phyloP scores from a whole-genome alignment of 257 asterid species.

The Solanum pinnatisectum region DNA sequence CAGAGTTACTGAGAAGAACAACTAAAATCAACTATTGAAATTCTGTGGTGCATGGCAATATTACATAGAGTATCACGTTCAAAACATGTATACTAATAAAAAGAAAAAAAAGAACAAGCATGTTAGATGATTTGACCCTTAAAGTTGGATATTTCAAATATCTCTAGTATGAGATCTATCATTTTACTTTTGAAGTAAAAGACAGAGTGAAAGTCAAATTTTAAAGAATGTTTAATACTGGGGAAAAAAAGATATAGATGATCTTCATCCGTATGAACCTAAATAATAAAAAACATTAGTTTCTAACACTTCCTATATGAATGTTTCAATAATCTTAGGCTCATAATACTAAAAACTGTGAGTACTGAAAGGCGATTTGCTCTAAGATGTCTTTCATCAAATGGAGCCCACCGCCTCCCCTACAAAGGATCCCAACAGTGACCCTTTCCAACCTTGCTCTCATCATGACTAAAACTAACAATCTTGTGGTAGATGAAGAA shows the following conservation, averaged over 20 bases:
- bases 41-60: not conserved
- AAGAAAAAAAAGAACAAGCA: not conserved
- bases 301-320: not conserved
- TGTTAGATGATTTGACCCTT: not conserved
- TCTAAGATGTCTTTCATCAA: not conserved
- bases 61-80: not conserved
- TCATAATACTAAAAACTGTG: not conserved
- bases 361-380: not conserved
- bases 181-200: not conserved
- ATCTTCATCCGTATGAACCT: not conserved
- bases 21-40: not conserved
- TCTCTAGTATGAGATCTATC: not conserved
- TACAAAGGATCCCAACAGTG: not conserved
- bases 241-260: not conserved
- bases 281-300: not conserved
- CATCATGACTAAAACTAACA: not conserved
- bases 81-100: not conserved
- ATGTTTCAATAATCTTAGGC: not conserved
- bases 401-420: not conserved
- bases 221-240: not conserved
- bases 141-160: not conserved
- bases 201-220: not conserved
- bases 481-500: not conserved
- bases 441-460: not conserved
- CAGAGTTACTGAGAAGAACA: not conserved